Evolutionary conservation across 2,329 filamentous ascomycete genomes (phyloP).

Genomic region (Fusarium oxysporum): DNA sequence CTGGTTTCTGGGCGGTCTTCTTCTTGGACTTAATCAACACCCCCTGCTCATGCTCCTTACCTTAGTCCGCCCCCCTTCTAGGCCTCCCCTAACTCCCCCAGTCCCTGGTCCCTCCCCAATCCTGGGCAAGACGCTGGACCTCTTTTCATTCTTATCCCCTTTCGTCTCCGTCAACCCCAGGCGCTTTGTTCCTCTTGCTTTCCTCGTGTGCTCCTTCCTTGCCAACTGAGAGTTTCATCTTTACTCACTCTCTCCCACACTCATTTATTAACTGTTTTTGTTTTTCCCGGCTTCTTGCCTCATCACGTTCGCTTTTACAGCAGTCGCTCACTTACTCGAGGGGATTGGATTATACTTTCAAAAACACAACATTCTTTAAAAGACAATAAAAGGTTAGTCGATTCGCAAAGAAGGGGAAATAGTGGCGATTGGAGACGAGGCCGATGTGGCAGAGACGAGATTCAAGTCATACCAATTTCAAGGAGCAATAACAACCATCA

Average conservation of each 20-base stretch:
- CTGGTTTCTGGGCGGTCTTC: constrained; percentile 1
- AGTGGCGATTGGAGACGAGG: neutral
- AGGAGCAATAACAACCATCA: neutral
- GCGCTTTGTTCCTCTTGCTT: constrained; percentile 43
- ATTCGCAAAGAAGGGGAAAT: neutral
- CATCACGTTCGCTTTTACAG: constrained; percentile 48
- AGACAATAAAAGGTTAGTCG: constrained; percentile 42
- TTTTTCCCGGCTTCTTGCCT: constrained; percentile 39
- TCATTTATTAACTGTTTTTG: constrained; percentile 57
- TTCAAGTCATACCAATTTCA: neutral
- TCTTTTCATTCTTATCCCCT: constrained; percentile 44
- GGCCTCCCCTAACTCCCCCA: constrained; percentile 24
- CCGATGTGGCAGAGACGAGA: neutral
- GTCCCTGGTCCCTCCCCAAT: constrained; percentile 27
- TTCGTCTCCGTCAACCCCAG: constrained; percentile 42
- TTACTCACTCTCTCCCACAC: constrained; percentile 65
- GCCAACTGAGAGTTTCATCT: constrained; percentile 63
- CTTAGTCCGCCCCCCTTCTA: constrained; percentile 17
- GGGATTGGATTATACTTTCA: constrained; percentile 23
- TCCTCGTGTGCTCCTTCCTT: constrained; percentile 51
- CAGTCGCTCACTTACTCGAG: constrained; percentile 42
- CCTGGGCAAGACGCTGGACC: constrained; percentile 40
- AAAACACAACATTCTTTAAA: constrained; percentile 31
- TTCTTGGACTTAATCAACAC: constrained; percentile 8
- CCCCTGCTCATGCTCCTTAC: constrained; percentile 21